Percentiles rank a stretch among this genome's conserved stretches.
Evolutionary conservation across 2,329 filamentous ascomycete genomes (phyloP).

Genomic region (Tolypocladium cylindrosporum): DNA sequence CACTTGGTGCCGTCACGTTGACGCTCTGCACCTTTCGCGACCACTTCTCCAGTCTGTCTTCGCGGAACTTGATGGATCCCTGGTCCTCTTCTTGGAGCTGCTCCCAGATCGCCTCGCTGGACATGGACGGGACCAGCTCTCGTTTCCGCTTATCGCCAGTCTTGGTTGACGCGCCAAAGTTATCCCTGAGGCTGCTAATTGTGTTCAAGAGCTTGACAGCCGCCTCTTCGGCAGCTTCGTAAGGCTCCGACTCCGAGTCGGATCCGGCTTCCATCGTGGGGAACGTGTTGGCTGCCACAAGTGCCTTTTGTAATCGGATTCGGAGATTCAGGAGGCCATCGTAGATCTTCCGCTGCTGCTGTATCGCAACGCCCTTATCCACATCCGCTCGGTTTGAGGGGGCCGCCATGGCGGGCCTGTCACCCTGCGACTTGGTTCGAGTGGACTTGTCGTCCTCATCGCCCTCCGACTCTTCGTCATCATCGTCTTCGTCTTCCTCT

Average conservation of each 20-base stretch:
- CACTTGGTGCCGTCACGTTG: slow-evolving; percentile 16
- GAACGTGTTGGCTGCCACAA: slow-evolving; percentile 73
- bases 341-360: slow-evolving; percentile 74
- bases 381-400: slow-evolving; percentile 44
- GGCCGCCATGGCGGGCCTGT: slow-evolving; percentile 22
- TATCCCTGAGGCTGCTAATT: slow-evolving; percentile 58
- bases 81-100: slow-evolving; percentile 59
- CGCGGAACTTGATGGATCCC: slow-evolving; percentile 48
- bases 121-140: slow-evolving; percentile 39
- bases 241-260: slow-evolving; percentile 40
- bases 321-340: slow-evolving; percentile 82
- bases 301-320: slow-evolving; percentile 85
- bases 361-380: slow-evolving; percentile 78
- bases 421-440: slow-evolving; percentile 10
- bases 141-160: slow-evolving; percentile 54
- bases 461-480: slow-evolving; percentile 21
- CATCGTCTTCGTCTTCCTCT: slow-evolving; percentile 21
- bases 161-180: slow-evolving; percentile 40
- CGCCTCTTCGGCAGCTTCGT: slow-evolving; percentile 70
- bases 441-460: slow-evolving; percentile 16
- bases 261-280: slow-evolving; percentile 30
- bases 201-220: slow-evolving; percentile 79
- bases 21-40: slow-evolving; percentile 57
- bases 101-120: slow-evolving; percentile 61
- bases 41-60: slow-evolving; percentile 79